Evolutionary conservation across 306 rosid genomes (phyloP), one percentile per base, ranked within the genome.

Genomic region (Ammopiptanthus mongolicus): DNA sequence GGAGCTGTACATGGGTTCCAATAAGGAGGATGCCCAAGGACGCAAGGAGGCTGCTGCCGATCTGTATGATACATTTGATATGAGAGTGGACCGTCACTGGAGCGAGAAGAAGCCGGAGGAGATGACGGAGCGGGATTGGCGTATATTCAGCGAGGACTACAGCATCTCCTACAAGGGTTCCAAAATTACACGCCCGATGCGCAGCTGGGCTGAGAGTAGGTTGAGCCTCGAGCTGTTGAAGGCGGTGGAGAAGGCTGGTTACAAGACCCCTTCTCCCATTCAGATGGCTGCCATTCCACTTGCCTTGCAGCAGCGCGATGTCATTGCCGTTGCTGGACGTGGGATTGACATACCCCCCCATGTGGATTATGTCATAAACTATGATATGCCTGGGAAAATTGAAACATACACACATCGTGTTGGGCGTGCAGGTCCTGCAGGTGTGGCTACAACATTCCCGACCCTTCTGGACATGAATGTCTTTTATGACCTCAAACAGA

Each of bases 311-410:
- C 95, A 93, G 80, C 92, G 98, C 0, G 98, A 93, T 53, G 98
- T 93, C 22, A 93, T 93, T 3, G 98, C 96, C 51, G 98, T 90
- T 82, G 98, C 94, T 7, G 96, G 98, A 41, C 98, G 98, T 83
- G 98, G 98, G 22, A 93, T 93, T 83, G 98, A 93, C 81, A 93
- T 93, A 81, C n/a, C n/a, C n/a, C 98, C 98, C 11, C 94, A 90
- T 78, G 98, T 93, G 75, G 98, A 96, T 65, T 88, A 88, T 78
- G 98, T 93, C 60, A 84, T 93, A 70, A 93, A 93, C 82, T 89
- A 81, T 36, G 98, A 93, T 82, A 93, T 86, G 98, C 98, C 96
- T 15, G 88, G 89, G 82, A 90, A 85, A 74, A 93, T 93, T 68
- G 98, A 90, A 70, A 91, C 82, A 89, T 93, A 93, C 86, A 93